These are phyloP conservation scores for Extremus antarcticus DNA, from an alignment of 495 filamentous ascomycete genomes.

Conservation along the genomic window DNA sequence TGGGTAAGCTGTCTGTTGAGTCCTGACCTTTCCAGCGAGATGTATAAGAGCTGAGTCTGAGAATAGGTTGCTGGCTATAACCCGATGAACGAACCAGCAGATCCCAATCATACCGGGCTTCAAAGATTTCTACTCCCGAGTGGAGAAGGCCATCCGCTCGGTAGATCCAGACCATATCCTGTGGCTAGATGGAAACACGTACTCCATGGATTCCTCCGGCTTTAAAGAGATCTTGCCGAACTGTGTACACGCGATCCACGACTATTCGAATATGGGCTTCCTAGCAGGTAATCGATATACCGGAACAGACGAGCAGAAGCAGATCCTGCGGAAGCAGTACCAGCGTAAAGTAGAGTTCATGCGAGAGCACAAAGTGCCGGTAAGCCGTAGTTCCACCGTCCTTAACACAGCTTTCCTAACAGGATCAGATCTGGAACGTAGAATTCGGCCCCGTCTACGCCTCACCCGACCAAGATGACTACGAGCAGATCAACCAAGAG, in stretches of 20 bases:
- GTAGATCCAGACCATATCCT: slow-evolving; percentile 53
- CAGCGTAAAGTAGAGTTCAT: slow-evolving; percentile 50
- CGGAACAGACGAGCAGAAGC: slow-evolving; percentile 42
- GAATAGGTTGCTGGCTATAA: slow-evolving; percentile 51
- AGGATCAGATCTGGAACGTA: slow-evolving; percentile 46
- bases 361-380: slow-evolving; percentile 38
- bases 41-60: not conserved
- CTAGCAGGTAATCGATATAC: slow-evolving; percentile 42
- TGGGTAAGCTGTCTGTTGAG: slow-evolving; percentile 6
- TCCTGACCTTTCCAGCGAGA: not conserved
- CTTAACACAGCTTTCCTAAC: not conserved
- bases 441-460: slow-evolving; percentile 58
- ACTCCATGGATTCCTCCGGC: slow-evolving; percentile 43
- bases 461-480: slow-evolving; percentile 26
- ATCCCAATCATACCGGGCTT: slow-evolving; percentile 45
- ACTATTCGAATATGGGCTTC: slow-evolving; percentile 42
- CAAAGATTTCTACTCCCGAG: slow-evolving; percentile 43
- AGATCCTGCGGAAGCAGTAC: slow-evolving; percentile 37
- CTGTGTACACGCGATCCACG: slow-evolving; percentile 50
- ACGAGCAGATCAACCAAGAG: slow-evolving; percentile 38
- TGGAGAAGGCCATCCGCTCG: slow-evolving; percentile 47
- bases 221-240: slow-evolving; percentile 41
- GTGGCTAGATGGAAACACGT: slow-evolving; percentile 57
- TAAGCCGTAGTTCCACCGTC: not conserved
- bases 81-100: slow-evolving; percentile 53